Evolutionary conservation across 192 early-diverging fungal species (phyloP).

Genomic region (Gamsiella multidivaricata): DNA sequence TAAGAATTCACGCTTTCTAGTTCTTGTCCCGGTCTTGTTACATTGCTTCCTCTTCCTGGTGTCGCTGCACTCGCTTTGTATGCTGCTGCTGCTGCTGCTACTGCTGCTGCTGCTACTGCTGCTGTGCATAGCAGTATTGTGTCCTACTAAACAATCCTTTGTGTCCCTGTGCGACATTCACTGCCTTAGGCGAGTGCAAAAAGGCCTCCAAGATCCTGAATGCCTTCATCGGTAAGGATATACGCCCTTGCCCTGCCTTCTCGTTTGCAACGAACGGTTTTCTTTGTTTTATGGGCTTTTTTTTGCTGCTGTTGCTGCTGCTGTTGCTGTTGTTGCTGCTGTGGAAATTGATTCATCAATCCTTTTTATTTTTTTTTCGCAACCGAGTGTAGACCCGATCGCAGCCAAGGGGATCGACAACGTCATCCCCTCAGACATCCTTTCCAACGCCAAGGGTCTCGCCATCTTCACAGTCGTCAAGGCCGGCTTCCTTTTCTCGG

Average conservation of each 20-base stretch:
- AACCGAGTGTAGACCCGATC: constrained; percentile 49
- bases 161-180: not conserved
- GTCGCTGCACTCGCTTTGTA: no score
- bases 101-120: no score
- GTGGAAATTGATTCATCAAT: not conserved
- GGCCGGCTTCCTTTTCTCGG: constrained; percentile 93
- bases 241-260: no score
- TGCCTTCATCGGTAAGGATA: constrained; percentile 59
- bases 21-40: no score
- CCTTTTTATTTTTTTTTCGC: no score
- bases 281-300: no score
- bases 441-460: constrained; percentile 85
- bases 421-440: constrained; percentile 72
- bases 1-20: constrained; percentile 1
- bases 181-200: constrained; percentile 58
- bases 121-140: no score
- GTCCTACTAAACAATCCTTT: not conserved
- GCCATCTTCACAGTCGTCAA: constrained; percentile 95
- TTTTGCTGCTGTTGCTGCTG: no score
- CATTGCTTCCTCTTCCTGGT: not conserved
- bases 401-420: constrained; percentile 67
- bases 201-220: constrained; percentile 64
- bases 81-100: no score
- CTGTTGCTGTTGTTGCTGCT: no score
- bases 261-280: no score